Conservation (phyloP, 805 yeast genomes). For the Metschnikowia borealis region DNA sequence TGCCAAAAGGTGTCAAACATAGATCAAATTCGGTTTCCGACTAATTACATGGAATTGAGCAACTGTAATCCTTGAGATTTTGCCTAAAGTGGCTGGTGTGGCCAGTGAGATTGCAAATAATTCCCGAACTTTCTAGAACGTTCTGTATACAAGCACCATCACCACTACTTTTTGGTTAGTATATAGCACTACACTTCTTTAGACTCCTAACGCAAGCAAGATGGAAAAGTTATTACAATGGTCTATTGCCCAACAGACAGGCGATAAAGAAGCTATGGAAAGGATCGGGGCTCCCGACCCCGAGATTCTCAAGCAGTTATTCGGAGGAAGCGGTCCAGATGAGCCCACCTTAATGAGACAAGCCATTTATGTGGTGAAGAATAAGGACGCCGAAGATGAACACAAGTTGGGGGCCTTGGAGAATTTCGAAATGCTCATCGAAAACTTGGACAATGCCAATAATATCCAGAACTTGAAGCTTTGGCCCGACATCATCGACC, state of each 20-base stretch:
- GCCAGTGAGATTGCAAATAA: neutral
- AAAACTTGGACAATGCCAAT: conserved; percentile 91
- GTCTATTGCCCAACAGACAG: conserved; percentile 78
- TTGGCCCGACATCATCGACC: conserved; percentile 69
- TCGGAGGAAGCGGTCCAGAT: conserved; percentile 64
- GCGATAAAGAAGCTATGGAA: conserved; percentile 63
- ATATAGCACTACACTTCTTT: neutral
- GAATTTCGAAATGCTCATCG: conserved; percentile 89
- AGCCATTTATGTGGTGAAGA: conserved; percentile 55
- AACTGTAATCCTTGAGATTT: too few relatives aligned
- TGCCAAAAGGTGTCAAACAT: neutral
- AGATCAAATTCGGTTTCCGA: neutral
- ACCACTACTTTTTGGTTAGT: neutral
- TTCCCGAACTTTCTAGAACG: conserved; percentile 16
- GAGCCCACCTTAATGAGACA: conserved; percentile 87
- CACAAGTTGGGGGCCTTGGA: conserved; percentile 75
- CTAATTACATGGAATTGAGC: too few relatives aligned
- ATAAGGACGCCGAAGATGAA: conserved; percentile 58
- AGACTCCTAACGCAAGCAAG: neutral
- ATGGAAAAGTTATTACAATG: conserved; percentile 93
- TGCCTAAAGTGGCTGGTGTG: neutral
- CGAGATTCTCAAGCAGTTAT: conserved; percentile 70
- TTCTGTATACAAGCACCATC: conserved; percentile 12
- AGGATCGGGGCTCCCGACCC: conserved; percentile 74
- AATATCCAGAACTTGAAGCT: conserved; percentile 77